phyloP scores from a whole-genome alignment of 345 rosid species.

The Isatis tinctoria region DNA sequence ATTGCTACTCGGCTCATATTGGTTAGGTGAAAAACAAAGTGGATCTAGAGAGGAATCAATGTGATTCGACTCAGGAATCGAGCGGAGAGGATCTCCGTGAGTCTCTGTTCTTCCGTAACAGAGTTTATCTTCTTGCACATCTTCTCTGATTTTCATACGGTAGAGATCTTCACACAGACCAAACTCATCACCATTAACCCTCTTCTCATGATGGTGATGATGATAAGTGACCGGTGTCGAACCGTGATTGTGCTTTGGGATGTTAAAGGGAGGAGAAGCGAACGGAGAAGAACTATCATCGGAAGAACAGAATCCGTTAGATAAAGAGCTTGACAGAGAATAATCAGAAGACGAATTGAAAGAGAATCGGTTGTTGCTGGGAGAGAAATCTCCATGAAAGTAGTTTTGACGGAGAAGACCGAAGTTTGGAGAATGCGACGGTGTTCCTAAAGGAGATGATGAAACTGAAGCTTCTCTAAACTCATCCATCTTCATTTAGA shows the following conservation, averaged over 20 bases:
- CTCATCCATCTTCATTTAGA: slow-evolving; percentile 19
- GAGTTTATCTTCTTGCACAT: background rate
- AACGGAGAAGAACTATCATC: slow-evolving; percentile 38
- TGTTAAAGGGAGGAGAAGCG: slow-evolving; percentile 30
- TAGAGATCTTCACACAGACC: slow-evolving; percentile 28
- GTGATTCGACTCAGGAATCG: background rate
- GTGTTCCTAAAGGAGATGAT: slow-evolving; percentile 10
- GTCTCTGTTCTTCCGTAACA: background rate
- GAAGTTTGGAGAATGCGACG: slow-evolving; percentile 8
- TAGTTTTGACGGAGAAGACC: slow-evolving; percentile 1
- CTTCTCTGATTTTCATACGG: slow-evolving; percentile 12
- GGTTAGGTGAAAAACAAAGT: slow-evolving; percentile 2
- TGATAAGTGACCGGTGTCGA: background rate
- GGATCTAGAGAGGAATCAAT: background rate
- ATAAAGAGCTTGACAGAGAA: slow-evolving; percentile 40
- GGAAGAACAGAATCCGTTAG: slow-evolving; percentile 36
- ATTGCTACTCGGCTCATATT: background rate
- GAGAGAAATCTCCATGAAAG: slow-evolving; percentile 17
- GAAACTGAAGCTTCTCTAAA: slow-evolving; percentile 8
- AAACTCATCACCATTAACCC: background rate
- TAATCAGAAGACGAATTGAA: slow-evolving; percentile 26
- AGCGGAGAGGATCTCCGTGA: background rate
- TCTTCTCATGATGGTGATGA: slow-evolving; percentile 4
- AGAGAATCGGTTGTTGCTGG: slow-evolving; percentile 37
- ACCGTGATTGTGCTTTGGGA: background rate